phyloP scores from a whole-genome alignment of 202 grass and related monocot genomes.

The Sporobolus alterniflorus region DNA sequence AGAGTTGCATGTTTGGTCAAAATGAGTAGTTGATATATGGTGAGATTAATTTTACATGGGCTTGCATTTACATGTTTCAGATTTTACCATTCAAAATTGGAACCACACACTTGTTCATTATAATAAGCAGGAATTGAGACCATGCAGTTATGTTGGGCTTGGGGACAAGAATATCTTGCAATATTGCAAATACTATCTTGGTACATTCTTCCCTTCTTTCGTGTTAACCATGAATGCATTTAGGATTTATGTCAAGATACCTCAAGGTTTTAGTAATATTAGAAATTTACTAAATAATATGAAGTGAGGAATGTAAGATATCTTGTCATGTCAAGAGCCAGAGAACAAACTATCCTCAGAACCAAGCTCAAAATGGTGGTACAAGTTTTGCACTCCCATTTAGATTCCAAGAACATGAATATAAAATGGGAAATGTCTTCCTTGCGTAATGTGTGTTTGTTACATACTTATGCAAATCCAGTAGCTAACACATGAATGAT shows the following conservation, averaged over 20 bases:
- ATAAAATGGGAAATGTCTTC: not conserved
- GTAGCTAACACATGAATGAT: not conserved
- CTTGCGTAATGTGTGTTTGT: not conserved
- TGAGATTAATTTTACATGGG: not conserved
- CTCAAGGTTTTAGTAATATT: not conserved
- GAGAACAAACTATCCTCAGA: not conserved
- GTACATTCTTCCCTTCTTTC: not conserved
- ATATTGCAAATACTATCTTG: not conserved
- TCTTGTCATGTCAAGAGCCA: not conserved
- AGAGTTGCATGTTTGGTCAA: not conserved
- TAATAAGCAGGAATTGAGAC: not conserved
- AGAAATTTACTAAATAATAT: not conserved
- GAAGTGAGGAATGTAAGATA: not conserved
- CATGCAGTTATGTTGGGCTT: not conserved
- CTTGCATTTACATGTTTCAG: not conserved
- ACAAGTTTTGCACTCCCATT: not conserved
- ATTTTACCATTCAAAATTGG: not conserved
- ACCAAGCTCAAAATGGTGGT: not conserved
- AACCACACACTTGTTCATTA: not conserved
- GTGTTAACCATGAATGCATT: not conserved
- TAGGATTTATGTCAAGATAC: not conserved
- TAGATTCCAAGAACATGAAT: not conserved
- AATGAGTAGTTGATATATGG: not conserved
- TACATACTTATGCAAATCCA: not conserved
- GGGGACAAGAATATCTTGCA: constrained; percentile 8